Evolutionary conservation across 306 rosid species (phyloP).

Genomic region (Fagus crenata): DNA sequence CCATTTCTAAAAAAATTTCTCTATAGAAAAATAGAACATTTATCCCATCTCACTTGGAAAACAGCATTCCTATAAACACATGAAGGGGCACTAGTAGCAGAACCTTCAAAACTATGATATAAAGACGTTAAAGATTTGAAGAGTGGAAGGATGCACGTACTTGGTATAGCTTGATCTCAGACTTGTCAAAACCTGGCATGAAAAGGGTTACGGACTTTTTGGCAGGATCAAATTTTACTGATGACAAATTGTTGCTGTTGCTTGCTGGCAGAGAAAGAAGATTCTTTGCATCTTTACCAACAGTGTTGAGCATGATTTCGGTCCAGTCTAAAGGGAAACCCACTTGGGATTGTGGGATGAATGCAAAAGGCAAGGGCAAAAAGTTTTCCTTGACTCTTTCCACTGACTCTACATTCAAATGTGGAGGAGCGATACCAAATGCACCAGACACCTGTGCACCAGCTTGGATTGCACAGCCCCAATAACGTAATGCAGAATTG

Average conservation of each 20-base stretch:
- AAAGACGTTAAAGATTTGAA: neutral
- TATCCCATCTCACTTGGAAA: constrained; percentile 20
- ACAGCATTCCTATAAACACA: neutral
- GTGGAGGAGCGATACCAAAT: constrained; percentile 49
- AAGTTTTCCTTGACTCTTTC: constrained; percentile 47
- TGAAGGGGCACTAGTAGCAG: neutral
- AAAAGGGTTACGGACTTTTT: constrained; percentile 70
- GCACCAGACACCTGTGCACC: constrained; percentile 85
- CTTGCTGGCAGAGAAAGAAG: constrained; percentile 52
- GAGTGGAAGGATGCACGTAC: constrained; percentile 37
- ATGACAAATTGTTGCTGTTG: constrained; percentile 35
- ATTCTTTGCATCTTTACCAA: constrained; percentile 49
- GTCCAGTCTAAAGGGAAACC: constrained; percentile 55
- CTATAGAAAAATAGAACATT: neutral
- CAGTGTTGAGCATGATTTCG: constrained; percentile 40
- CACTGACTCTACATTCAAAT: constrained; percentile 40
- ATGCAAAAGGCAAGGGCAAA: constrained; percentile 71
- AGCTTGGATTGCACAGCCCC: constrained; percentile 96
- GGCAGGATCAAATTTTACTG: constrained; percentile 66
- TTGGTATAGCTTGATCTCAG: constrained; percentile 92
- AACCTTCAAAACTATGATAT: neutral
- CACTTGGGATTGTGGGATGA: constrained; percentile 50
- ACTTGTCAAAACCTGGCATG: constrained; percentile 93
- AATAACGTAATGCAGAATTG: constrained; percentile 74
- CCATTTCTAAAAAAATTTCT: neutral